Percentiles rank a stretch among this genome's conserved stretches.
These are phyloP conservation scores for Pelargonium myrrhifolium DNA, from an alignment of 441 rosid genomes.

Conservation along the genomic window DNA sequence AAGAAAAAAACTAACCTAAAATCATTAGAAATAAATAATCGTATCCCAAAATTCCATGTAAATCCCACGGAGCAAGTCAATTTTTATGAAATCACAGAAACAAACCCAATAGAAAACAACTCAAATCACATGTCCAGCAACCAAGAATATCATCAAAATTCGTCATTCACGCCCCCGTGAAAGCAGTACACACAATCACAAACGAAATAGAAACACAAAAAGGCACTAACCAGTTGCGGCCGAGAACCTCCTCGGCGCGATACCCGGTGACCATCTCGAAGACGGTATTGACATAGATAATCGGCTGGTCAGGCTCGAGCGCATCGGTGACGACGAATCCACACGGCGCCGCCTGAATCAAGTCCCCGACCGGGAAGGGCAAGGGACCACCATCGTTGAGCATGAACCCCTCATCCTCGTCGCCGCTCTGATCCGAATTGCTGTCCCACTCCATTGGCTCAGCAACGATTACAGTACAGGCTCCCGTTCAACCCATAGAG, in stretches of 20 bases:
- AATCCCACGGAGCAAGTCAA: not conserved
- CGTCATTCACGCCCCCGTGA: no score
- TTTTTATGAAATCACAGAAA: not conserved
- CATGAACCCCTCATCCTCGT: slow-evolving; percentile 34
- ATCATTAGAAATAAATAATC: not conserved
- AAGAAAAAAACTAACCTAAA: not conserved
- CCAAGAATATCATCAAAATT: not conserved
- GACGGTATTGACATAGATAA: slow-evolving; percentile 77
- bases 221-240: slow-evolving; percentile 73
- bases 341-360: slow-evolving; percentile 71
- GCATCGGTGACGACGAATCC: slow-evolving; percentile 86
- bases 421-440: slow-evolving; percentile 72
- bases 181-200: not conserved
- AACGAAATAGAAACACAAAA: not conserved
- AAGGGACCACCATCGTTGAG: slow-evolving; percentile 41
- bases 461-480: slow-evolving; percentile 1
- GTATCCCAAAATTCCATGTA: not conserved
- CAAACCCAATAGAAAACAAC: no score
- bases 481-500: slow-evolving; percentile 26
- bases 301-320: slow-evolving; percentile 81
- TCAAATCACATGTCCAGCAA: no score
- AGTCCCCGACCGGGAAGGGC: slow-evolving; percentile 68
- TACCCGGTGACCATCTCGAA: slow-evolving; percentile 89
- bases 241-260: slow-evolving; percentile 85
- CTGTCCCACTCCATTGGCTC: slow-evolving; percentile 91